phyloP scores from a whole-genome alignment of 116 monocot species.

The Trichopus zeylanicus region DNA sequence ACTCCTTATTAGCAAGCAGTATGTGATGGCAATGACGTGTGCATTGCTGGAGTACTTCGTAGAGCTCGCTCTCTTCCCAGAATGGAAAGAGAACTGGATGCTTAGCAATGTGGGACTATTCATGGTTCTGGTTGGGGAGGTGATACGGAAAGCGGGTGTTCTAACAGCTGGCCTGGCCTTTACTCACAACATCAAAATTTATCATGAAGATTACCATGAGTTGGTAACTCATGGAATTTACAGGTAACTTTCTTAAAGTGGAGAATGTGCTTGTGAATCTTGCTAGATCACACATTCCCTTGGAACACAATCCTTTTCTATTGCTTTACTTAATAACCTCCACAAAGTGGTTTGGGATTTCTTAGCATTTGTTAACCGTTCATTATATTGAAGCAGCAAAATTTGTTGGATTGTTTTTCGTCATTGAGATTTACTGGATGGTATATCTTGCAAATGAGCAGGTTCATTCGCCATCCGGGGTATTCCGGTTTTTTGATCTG shows the following conservation, averaged over 20 bases:
- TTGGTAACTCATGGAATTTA: conserved; percentile 88
- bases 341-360: neutral
- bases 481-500: conserved; percentile 93
- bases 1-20: conserved; percentile 79
- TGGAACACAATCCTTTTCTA: neutral
- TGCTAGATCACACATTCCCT: neutral
- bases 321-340: neutral
- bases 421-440: neutral
- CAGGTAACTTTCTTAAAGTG: conserved; percentile 36
- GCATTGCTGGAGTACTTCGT: conserved; percentile 64
- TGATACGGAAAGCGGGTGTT: conserved; percentile 71
- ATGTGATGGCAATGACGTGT: conserved; percentile 72
- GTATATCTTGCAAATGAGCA: conserved; percentile 18
- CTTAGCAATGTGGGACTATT: conserved; percentile 52
- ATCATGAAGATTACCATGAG: conserved; percentile 58
- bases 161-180: conserved; percentile 77
- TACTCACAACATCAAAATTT: conserved; percentile 71
- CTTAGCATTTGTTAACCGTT: no score
- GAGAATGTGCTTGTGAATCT: neutral
- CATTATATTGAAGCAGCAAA: neutral
- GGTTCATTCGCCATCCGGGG: conserved; percentile 82
- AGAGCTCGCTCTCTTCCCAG: conserved; percentile 58
- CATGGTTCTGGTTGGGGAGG: conserved; percentile 74
- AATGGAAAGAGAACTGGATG: conserved; percentile 55
- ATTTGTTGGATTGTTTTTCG: neutral